Conservation (phyloP, 164 flowering plant genomes). For the Buxus sempervirens region DNA sequence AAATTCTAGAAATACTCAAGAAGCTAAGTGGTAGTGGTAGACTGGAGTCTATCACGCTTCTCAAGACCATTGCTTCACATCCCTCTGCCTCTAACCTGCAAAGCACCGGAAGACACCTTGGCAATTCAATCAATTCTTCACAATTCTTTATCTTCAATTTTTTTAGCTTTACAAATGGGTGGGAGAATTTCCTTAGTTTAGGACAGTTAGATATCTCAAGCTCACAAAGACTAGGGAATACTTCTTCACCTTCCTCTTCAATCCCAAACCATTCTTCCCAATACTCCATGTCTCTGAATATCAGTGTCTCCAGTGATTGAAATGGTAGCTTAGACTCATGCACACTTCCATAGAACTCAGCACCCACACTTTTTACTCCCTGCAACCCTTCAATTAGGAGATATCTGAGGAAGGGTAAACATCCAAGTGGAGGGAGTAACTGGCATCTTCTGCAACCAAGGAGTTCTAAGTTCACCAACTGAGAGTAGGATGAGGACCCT, state of each 20-base stretch:
- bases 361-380: neutral
- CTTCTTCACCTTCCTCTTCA: neutral
- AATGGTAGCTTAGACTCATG: no score
- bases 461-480: neutral
- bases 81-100: neutral
- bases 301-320: no score
- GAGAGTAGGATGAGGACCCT: constrained; percentile 9
- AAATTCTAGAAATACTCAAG: no score
- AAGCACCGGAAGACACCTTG: neutral
- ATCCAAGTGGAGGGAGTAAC: constrained; percentile 28
- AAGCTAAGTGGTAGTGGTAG: no score
- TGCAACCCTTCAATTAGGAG: neutral
- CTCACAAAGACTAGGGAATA: constrained; percentile 9
- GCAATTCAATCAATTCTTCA: neutral
- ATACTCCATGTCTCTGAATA: neutral
- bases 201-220: constrained; percentile 11
- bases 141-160: neutral
- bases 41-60: no score
- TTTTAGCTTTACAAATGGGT: constrained; percentile 6
- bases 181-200: constrained; percentile 6
- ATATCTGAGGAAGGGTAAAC: constrained; percentile 21
- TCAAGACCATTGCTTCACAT: no score
- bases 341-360: neutral
- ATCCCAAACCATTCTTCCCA: constrained; percentile 5
- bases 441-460: constrained; percentile 11